Conservation (phyloP, 768 basidiomycete genomes). For the Tephrocybe sp. region DNA sequence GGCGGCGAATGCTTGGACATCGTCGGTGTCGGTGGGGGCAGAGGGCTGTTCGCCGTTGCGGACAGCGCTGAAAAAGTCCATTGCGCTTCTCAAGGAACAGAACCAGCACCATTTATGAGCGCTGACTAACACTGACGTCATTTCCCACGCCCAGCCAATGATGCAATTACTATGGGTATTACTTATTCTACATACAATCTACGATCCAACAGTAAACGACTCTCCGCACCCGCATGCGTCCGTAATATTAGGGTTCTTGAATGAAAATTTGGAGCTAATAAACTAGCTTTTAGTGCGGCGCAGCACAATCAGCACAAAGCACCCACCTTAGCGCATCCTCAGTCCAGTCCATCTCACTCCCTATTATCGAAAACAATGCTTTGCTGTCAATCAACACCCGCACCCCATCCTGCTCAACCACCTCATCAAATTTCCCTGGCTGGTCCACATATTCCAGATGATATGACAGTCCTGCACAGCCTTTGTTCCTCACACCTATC, state of each 20-base stretch:
- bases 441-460: conserved; percentile 94
- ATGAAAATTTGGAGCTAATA: conserved; percentile 73
- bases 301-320: not conserved
- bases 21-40: conserved; percentile 20
- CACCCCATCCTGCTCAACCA: conserved; percentile 95
- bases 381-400: conserved; percentile 94
- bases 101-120: not conserved
- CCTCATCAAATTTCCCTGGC: conserved; percentile 91
- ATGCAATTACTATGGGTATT: not conserved
- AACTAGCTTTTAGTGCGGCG: not conserved
- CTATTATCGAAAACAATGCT: conserved; percentile 96
- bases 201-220: conserved; percentile 72
- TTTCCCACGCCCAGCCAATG: conserved; percentile 4
- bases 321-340: conserved; percentile 82
- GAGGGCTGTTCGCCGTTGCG: conserved; percentile 16
- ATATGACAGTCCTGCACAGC: conserved; percentile 87
- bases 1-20: conserved; percentile 48
- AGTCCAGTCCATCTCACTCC: conserved; percentile 98
- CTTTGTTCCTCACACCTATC: conserved; percentile 95
- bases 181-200: not conserved
- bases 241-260: conserved; percentile 91
- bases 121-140: conserved; percentile 19
- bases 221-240: conserved; percentile 96
- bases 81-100: conserved; percentile 1
- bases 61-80: conserved; percentile 46